phyloP scores from a whole-genome alignment of 441 rosid species.

The Populus hybrid region DNA sequence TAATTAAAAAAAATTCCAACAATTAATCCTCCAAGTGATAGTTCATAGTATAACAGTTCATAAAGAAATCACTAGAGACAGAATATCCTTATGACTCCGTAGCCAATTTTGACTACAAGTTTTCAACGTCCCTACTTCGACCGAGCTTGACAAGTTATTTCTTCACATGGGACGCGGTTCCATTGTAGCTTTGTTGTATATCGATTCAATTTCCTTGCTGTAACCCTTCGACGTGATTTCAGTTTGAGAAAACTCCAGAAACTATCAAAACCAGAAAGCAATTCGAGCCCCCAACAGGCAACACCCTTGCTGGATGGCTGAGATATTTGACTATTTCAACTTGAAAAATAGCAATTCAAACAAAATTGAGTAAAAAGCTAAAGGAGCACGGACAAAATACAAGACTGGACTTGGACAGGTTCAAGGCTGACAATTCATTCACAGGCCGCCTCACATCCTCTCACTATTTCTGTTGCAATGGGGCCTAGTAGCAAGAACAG shows the following conservation, averaged over 20 bases:
- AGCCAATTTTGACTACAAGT: neutral
- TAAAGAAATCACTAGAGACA: too few species aligned
- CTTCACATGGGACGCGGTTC: neutral
- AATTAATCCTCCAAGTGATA: neutral
- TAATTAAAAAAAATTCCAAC: too few species aligned
- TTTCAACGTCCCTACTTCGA: neutral
- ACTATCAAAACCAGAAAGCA: neutral
- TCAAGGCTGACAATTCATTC: neutral
- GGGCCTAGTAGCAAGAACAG: neutral
- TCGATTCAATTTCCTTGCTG: neutral
- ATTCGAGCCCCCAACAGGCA: neutral
- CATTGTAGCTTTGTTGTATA: neutral
- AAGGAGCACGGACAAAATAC: too few species aligned
- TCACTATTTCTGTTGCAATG: neutral
- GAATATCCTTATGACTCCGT: too few species aligned
- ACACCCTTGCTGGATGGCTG: too few species aligned
- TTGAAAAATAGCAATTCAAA: too few species aligned
- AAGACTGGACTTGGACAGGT: neutral
- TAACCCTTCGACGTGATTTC: neutral
- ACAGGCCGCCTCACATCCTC: neutral
- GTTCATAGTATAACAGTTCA: neutral
- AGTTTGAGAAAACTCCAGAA: neutral
- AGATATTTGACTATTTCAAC: too few species aligned
- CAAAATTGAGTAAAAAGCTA: too few species aligned
- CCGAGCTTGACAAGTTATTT: neutral